These are phyloP conservation scores for Euphorbia schlechtendalii DNA, from an alignment of 441 rosid species.

Conservation along the genomic window DNA sequence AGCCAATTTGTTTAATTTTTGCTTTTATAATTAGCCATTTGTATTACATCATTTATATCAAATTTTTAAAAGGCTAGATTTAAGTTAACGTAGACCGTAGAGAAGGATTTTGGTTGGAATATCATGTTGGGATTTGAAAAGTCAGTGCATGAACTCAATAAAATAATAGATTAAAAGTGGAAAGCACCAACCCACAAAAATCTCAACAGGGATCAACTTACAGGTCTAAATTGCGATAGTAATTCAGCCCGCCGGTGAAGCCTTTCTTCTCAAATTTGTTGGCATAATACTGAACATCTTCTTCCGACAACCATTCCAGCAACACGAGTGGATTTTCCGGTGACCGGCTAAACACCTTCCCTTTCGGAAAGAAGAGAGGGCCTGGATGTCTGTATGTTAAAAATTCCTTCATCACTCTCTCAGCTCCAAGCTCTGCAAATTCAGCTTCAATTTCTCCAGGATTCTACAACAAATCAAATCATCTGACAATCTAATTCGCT, in stretches of 20 bases:
- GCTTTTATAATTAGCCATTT: too few species aligned
- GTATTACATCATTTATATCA: too few species aligned
- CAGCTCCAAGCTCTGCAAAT: slow-evolving; percentile 43
- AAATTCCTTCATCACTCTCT: slow-evolving; percentile 41
- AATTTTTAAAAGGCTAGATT: too few species aligned
- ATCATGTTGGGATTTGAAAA: too few species aligned
- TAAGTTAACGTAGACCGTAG: too few species aligned
- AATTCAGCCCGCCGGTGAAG: slow-evolving; percentile 64
- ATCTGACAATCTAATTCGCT: background rate
- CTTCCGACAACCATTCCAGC: slow-evolving; percentile 75
- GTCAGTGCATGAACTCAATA: background rate
- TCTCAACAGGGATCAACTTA: slow-evolving; percentile 18
- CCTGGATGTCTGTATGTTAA: slow-evolving; percentile 39
- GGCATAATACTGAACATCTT: slow-evolving; percentile 50
- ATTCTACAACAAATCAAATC: slow-evolving; percentile 24
- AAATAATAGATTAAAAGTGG: background rate
- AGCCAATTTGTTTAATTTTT: too few species aligned
- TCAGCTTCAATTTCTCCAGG: slow-evolving; percentile 64
- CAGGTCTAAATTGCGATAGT: slow-evolving; percentile 57
- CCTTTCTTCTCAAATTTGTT: slow-evolving; percentile 54
- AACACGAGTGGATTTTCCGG: slow-evolving; percentile 30
- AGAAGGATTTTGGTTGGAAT: too few species aligned
- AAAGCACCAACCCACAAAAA: background rate
- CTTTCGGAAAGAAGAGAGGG: slow-evolving; percentile 49
- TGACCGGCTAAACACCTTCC: slow-evolving; percentile 37